Evolutionary conservation across 140 eudicot species (phyloP).

Genomic region (Flaveria floridana): DNA sequence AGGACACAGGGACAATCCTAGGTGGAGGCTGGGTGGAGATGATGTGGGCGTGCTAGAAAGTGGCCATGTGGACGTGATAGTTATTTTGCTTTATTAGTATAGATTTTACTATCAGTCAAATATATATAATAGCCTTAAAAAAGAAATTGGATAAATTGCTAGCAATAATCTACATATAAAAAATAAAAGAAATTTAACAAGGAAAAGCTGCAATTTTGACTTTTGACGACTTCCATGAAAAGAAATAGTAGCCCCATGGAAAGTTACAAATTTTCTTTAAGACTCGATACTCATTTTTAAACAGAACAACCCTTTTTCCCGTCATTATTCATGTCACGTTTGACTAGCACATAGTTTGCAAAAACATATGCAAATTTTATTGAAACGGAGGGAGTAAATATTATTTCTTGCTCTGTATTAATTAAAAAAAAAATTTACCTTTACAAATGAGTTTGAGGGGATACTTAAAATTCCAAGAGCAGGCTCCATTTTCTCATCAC

Average conservation of each 20-base stretch:
- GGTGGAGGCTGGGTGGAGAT: too few species aligned
- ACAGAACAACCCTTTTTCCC: background rate
- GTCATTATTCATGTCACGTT: constrained; percentile 4
- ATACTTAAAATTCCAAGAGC: constrained; percentile 93
- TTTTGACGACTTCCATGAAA: background rate
- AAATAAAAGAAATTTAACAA: background rate
- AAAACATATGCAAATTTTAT: too few species aligned
- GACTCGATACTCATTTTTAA: background rate
- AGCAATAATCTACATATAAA: background rate
- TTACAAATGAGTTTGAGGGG: constrained; percentile 86
- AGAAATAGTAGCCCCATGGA: background rate
- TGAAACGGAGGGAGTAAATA: too few species aligned
- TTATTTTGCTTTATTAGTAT: too few species aligned
- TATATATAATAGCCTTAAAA: background rate
- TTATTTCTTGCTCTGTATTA: background rate
- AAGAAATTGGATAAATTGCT: background rate
- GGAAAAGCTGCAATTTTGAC: background rate
- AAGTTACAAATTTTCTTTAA: background rate
- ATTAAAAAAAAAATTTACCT: constrained; percentile 45
- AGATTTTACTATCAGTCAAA: background rate
- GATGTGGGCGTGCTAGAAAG: too few species aligned
- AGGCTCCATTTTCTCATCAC: constrained; percentile 96
- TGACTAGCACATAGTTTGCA: background rate
- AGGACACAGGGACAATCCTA: too few species aligned
- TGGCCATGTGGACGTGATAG: too few species aligned